Percentiles rank a stretch among this genome's conserved stretches.
Evolutionary conservation across 78 protist genomes (phyloP).

Genomic region (Planoprotostelium fungivorum): DNA sequence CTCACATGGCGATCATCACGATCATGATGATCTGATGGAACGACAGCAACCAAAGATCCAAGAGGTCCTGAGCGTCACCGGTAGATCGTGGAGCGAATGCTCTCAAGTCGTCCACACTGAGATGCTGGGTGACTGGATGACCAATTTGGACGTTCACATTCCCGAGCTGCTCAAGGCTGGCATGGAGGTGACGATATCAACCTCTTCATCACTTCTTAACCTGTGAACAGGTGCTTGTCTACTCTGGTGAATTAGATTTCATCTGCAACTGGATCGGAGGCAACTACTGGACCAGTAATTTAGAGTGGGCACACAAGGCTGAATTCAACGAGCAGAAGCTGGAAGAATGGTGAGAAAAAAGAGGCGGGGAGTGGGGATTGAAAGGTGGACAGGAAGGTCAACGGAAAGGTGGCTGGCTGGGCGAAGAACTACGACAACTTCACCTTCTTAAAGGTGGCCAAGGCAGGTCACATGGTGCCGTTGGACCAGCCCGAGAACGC

Average conservation of each 20-base stretch:
- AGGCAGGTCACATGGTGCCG: conserved; percentile 78
- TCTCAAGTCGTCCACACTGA: not conserved
- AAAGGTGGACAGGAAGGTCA: not conserved
- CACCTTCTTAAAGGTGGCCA: conserved; percentile 41
- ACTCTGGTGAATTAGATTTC: conserved; percentile 34
- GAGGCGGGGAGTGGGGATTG: not conserved
- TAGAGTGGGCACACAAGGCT: conserved; percentile 15
- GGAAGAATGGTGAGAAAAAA: not conserved
- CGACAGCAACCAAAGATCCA: not conserved
- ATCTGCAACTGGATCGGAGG: conserved; percentile 42
- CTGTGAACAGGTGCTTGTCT: conserved; percentile 12
- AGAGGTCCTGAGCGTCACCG: conserved; percentile 1
- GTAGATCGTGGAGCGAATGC: conserved; percentile 30
- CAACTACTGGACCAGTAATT: conserved; percentile 15
- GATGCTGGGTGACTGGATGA: conserved; percentile 39
- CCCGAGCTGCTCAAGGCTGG: conserved; percentile 33
- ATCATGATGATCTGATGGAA: not conserved
- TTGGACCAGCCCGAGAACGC: conserved; percentile 49
- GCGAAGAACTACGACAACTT: conserved; percentile 40
- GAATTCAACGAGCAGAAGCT: conserved; percentile 13
- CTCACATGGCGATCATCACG: not conserved
- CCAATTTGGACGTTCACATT: conserved; percentile 22
- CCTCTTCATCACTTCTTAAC: not conserved
- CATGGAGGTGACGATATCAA: not conserved
- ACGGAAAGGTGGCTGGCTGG: conserved; percentile 56